Conservation (phyloP, 2,329 filamentous ascomycete genomes). For the Coniochaeta pulveracea region DNA sequence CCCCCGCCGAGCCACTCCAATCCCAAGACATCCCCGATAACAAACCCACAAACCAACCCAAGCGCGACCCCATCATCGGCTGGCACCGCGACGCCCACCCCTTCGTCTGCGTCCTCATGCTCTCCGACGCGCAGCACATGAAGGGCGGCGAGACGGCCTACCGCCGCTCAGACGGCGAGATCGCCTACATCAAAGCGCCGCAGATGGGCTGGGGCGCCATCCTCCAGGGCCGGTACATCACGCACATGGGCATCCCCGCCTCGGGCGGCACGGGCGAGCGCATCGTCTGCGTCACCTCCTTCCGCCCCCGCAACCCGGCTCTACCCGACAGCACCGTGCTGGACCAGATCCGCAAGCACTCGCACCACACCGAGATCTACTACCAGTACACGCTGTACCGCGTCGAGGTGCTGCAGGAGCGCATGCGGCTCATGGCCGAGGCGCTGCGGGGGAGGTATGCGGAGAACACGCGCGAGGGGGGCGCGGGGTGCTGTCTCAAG, state of each 20-base stretch:
- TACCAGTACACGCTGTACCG: constrained; percentile 51
- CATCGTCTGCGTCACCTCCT: constrained; percentile 56
- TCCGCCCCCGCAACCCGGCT: constrained; percentile 43
- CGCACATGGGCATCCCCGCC: constrained; percentile 50
- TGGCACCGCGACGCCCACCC: constrained; percentile 41
- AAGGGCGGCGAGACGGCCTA: constrained; percentile 25
- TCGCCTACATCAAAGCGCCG: constrained; percentile 13
- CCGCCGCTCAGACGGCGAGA: constrained; percentile 13
- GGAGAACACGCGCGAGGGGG: too few species aligned
- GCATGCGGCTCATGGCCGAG: too few species aligned
- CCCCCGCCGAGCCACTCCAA: constrained; percentile 15
- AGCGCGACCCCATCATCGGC: constrained; percentile 15
- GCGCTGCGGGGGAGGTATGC: too few species aligned
- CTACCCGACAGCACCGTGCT: constrained; percentile 49
- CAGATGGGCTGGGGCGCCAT: constrained; percentile 45
- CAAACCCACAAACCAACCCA: constrained; percentile 19
- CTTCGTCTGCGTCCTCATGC: constrained; percentile 40
- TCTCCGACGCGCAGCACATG: constrained; percentile 34
- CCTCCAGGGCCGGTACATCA: constrained; percentile 57
- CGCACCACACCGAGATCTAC: constrained; percentile 45
- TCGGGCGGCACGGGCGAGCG: constrained; percentile 47
- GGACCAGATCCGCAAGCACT: constrained; percentile 46
- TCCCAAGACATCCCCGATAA: constrained; percentile 9
- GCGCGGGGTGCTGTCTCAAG: too few species aligned
- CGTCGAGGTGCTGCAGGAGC: constrained; percentile 50